phyloP scores from a whole-genome alignment of 2,329 filamentous ascomycete species.

The Dothiorella sarmentorum region DNA sequence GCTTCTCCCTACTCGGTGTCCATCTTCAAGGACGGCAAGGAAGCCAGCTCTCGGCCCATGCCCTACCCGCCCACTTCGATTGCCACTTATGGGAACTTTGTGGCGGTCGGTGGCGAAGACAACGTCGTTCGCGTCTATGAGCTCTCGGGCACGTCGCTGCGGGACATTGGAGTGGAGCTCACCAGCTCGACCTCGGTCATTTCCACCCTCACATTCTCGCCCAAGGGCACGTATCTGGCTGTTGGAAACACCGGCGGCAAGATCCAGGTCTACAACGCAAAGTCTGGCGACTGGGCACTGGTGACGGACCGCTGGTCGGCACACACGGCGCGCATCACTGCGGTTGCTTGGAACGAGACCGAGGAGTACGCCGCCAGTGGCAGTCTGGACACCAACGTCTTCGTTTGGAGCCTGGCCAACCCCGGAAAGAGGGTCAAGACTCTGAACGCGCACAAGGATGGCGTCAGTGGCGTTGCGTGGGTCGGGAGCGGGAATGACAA shows the following conservation, averaged over 20 bases:
- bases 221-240: conserved; percentile 71
- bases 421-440: conserved; percentile 83
- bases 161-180: conserved; percentile 54
- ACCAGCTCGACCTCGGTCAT: conserved; percentile 68
- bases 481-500: conserved; percentile 49
- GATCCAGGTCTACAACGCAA: conserved; percentile 71
- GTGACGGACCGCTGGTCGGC: conserved; percentile 77
- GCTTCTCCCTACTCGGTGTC: conserved; percentile 52
- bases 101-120: conserved; percentile 74
- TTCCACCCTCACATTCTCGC: conserved; percentile 79
- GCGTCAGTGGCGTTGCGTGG: conserved; percentile 86
- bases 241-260: conserved; percentile 82
- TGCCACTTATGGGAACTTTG: conserved; percentile 57
- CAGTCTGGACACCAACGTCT: conserved; percentile 84
- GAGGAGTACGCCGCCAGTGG: conserved; percentile 77
- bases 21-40: conserved; percentile 45
- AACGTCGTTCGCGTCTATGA: conserved; percentile 74
- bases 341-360: conserved; percentile 70
- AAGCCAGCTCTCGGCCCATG: conserved; percentile 59
- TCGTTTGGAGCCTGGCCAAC: conserved; percentile 82
- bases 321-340: conserved; percentile 65
- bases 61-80: conserved; percentile 67
- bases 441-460: conserved; percentile 90
- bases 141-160: conserved; percentile 51
- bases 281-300: conserved; percentile 60